Base-by-base conservation (phyloP, 495 filamentous ascomycete species). In the Tuber melanosporum region DNA sequence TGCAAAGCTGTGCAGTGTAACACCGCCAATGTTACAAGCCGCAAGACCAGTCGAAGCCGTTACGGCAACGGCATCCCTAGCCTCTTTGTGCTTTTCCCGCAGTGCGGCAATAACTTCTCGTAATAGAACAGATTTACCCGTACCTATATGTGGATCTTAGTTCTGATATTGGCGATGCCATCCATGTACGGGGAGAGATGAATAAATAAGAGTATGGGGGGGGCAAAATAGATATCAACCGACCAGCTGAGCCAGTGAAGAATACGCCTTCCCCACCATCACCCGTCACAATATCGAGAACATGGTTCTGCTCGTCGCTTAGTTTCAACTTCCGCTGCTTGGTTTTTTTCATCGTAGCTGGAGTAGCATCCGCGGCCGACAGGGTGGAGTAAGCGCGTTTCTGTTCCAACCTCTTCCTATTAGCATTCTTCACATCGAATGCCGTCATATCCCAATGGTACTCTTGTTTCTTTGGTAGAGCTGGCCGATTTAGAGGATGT, bases 11-110 rank as follows among this genome's bases (percentile, higher is more conserved):
- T 99, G 96, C 70, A 99, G 87, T 0, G 95, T 99, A 71, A 97
- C 93, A 81, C 95, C 95, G 39, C 92, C 95, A 74, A 99, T 92
- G 82, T 99, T 98, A 86, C 95, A 98, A 26, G 95, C 95, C 47
- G 95, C 96, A 72, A 99, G 88, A 19, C 95, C 95, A 0, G 95
- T 99, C 0, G 95, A 99, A 14, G 95, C 95, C 3, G 95, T 98
- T 47, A 98, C 92, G 19, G 94, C 95, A 49, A 99, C 87, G 44
- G 91, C 87, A 80, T 97, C 95, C 0, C 90, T 89, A 76, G 97
- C 92, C 26, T 87, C 86, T 22, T 82, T 86, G 83, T 91, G 91
- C 82, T 94, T 97, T 70, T 88, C 88, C 44, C 91, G 94, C 70
- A 98, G 85, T 10, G 91, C 88, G 20, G 88, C 84, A 81, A 99